These are phyloP conservation scores for Saturnispora serradocipensis DNA, from an alignment of 805 yeast species.

Conservation along the genomic window DNA sequence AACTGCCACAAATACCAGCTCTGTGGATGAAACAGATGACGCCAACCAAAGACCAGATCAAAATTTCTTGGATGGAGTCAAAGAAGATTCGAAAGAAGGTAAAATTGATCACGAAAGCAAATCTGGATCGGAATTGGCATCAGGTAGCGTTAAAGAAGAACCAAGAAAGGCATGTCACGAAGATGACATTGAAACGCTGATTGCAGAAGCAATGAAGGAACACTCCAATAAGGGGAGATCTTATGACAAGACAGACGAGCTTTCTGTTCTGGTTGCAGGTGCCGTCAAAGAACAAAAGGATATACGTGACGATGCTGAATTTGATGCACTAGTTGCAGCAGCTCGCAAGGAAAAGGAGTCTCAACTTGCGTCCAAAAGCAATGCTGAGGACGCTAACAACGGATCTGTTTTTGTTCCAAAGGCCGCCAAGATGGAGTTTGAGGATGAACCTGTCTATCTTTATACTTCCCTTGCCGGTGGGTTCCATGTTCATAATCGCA, in stretches of 20 bases:
- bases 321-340: slow-evolving; percentile 22
- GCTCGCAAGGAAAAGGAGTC: slow-evolving; percentile 19
- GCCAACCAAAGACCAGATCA: neutral
- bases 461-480: slow-evolving; percentile 88
- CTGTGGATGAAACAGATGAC: neutral
- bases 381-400: slow-evolving; percentile 4
- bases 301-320: slow-evolving; percentile 15
- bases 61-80: neutral
- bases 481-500: slow-evolving; percentile 65
- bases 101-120: neutral
- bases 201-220: slow-evolving; percentile 6
- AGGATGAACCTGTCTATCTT: slow-evolving; percentile 57
- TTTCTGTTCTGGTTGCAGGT: slow-evolving; percentile 1
- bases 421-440: slow-evolving; percentile 27
- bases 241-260: slow-evolving; percentile 5
- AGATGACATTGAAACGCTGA: slow-evolving; percentile 6
- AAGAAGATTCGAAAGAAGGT: slow-evolving; percentile 5
- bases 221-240: slow-evolving; percentile 1
- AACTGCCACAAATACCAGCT: neutral
- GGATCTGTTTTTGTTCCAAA: slow-evolving; percentile 28
- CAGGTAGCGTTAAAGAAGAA: neutral
- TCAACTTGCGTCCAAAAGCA: neutral
- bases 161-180: neutral
- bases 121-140: no score
- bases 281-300: slow-evolving; percentile 7